Evolutionary conservation across 495 filamentous ascomycete genomes (phyloP), one percentile per base, ranked within the genome.

Genomic region (Penicillium maclennaniae): DNA sequence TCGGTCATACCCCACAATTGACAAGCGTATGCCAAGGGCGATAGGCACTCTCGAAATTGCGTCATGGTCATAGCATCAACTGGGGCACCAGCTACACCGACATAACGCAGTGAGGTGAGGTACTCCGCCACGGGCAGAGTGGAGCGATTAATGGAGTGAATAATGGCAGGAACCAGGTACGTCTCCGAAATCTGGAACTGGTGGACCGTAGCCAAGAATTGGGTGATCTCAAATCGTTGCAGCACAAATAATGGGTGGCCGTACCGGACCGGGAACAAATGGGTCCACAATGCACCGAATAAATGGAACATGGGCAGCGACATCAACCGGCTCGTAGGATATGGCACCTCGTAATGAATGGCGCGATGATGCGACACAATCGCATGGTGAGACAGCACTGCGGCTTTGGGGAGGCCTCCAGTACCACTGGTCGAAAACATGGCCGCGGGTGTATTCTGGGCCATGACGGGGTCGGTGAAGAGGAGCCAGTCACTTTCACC

Each of bases 221-320:
- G 66, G 19, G 75, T 69, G 10, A 82, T 60, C 25, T 85, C 80
- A 58, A 85, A 87, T 25, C 82, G 76, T 17, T 75, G 71, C 69
- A 88, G 77, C 21, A 87, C 72, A 55, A 81, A 87, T 4, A 79
- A 70, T 9, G 73, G 67, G 42, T 79, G 67, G 3, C 83, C 80
- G 44, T 77, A 74, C 20, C 79, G 79, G n/a, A 86, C 66, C 6
- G 82, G 70, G 51, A 71, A 75, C 36, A 79, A 65, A 57, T 79
- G 79, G 12, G 75, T 69, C 67, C 75, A 74, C 12, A 84, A 72
- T 2, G 79, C 76, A 8, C 77, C 75, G 45, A 80, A 81, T 17
- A 82, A 70, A 69, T 88, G 86, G 60, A 87, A 89, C 66, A 86
- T 76, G 10, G 86, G 86, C 5, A 87, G 71, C 12, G 79, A 80